Conservation (phyloP, 106 monocot genomes). For the Platanthera guangdongensis region DNA sequence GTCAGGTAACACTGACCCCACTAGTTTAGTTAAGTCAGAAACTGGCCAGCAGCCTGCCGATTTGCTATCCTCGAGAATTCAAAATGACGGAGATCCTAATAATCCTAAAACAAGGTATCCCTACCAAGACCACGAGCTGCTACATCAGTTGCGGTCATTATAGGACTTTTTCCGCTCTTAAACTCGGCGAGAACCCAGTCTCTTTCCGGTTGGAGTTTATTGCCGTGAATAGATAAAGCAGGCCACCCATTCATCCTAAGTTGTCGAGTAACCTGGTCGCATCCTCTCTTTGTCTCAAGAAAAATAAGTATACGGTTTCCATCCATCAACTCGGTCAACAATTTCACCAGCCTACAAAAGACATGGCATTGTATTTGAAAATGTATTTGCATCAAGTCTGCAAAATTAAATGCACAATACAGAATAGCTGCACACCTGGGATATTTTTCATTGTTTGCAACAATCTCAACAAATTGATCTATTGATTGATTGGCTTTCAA, state of each 20-base stretch:
- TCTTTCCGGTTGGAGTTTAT: constrained; percentile 94
- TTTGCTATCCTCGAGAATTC: constrained; percentile 38
- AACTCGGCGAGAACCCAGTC: constrained; percentile 92
- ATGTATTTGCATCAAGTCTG: not conserved
- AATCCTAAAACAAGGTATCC: constrained; percentile 45
- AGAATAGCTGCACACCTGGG: constrained; percentile 42
- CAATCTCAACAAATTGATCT: constrained; percentile 83
- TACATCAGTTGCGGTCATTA: constrained; percentile 98
- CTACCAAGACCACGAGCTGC: constrained; percentile 99
- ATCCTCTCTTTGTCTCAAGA: constrained; percentile 92
- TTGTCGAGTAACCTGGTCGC: constrained; percentile 86
- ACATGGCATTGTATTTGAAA: not conserved
- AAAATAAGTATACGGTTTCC: constrained; percentile 87
- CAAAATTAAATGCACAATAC: not conserved
- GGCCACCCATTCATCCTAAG: constrained; percentile 96
- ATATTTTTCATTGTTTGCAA: constrained; percentile 82
- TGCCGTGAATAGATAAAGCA: constrained; percentile 94
- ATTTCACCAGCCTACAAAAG: constrained; percentile 54
- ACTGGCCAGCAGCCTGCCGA: constrained; percentile 80
- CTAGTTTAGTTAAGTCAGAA: constrained; percentile 46
- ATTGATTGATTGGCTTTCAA: constrained; percentile 97
- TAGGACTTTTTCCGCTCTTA: constrained; percentile 88
- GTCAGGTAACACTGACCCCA: constrained; percentile 49
- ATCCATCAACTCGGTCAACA: constrained; percentile 79
- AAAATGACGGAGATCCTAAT: constrained; percentile 32